Conservation (phyloP, 345 rosid genomes). For the Reutealis trisperma region DNA sequence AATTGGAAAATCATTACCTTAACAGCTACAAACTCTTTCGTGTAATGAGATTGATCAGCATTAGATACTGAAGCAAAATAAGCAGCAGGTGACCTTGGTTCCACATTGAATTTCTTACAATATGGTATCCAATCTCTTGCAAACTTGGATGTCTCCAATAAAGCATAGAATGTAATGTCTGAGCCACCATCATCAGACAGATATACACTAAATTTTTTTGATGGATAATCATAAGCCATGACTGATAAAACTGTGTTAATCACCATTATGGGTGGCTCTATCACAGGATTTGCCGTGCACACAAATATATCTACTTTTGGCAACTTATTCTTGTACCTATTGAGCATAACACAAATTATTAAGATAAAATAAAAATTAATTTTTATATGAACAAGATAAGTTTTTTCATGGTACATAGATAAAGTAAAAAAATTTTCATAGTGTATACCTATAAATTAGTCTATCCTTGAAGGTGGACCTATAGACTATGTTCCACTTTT, state of each 20-base stretch:
- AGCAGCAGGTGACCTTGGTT: conserved; percentile 61
- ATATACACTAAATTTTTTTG: conserved; percentile 56
- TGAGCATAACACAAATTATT: neutral
- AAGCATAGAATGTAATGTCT: conserved; percentile 57
- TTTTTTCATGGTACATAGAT: too few species aligned
- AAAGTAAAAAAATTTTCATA: too few species aligned
- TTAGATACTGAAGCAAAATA: conserved; percentile 29
- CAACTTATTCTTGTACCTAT: conserved; percentile 34
- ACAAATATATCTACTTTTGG: conserved; percentile 68
- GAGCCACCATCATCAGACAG: conserved; percentile 79
- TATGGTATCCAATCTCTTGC: conserved; percentile 59
- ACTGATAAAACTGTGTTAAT: conserved; percentile 64
- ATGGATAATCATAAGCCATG: conserved; percentile 58
- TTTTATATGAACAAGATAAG: too few species aligned
- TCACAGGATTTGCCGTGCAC: conserved; percentile 65
- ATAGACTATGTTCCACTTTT: conserved; percentile 23
- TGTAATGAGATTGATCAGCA: neutral
- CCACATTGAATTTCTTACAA: conserved; percentile 53
- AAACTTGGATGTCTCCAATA: conserved; percentile 56
- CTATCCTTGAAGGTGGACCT: conserved; percentile 37
- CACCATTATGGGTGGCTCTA: conserved; percentile 76
- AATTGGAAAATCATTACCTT: conserved; percentile 19
- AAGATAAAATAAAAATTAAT: too few species aligned
- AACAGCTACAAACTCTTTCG: neutral
- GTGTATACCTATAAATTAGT: conserved; percentile 25